phyloP scores from a whole-genome alignment of 768 basidiomycete genomes.

The Xerocomellus amylosporus region DNA sequence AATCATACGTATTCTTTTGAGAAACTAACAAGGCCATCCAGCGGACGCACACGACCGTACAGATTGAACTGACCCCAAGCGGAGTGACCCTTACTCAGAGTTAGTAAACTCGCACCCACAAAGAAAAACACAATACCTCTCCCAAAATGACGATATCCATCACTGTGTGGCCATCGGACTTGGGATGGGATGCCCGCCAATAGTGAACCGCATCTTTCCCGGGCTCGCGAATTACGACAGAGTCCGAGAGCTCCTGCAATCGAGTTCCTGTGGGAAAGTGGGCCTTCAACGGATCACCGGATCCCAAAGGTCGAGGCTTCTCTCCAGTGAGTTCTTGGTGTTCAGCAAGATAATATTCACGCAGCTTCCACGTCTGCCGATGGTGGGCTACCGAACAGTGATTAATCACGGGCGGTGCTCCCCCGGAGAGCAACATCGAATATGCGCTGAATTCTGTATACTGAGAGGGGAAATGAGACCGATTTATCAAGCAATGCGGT shows the following conservation, averaged over 20 bases:
- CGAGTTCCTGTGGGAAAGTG: constrained; percentile 55
- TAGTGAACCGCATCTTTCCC: constrained; percentile 34
- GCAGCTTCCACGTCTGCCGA: constrained; percentile 86
- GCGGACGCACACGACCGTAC: constrained; percentile 73
- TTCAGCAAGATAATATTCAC: constrained; percentile 63
- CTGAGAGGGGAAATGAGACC: constrained; percentile 34
- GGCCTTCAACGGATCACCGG: constrained; percentile 62
- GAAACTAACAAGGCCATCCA: constrained; percentile 77
- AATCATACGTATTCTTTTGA: constrained; percentile 78
- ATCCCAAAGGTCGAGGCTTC: constrained; percentile 38
- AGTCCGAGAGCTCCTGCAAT: constrained; percentile 46
- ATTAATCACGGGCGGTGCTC: constrained; percentile 61
- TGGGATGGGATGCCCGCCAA: constrained; percentile 22
- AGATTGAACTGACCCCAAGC: constrained; percentile 88
- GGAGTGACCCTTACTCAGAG: constrained; percentile 69
- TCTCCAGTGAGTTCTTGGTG: constrained; percentile 21
- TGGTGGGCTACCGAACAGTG: constrained; percentile 78
- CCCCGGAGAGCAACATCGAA: constrained; percentile 69
- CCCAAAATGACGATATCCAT: constrained; percentile 69
- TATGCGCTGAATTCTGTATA: constrained; percentile 87
- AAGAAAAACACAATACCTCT: constrained; percentile 46
- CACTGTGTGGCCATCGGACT: constrained; percentile 30
- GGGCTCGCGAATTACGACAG: constrained; percentile 48
- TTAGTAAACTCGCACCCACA: constrained; percentile 2
- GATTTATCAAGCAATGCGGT: neutral